Conservation (phyloP, 768 basidiomycete species). For the Kwoniella dendrophila region DNA sequence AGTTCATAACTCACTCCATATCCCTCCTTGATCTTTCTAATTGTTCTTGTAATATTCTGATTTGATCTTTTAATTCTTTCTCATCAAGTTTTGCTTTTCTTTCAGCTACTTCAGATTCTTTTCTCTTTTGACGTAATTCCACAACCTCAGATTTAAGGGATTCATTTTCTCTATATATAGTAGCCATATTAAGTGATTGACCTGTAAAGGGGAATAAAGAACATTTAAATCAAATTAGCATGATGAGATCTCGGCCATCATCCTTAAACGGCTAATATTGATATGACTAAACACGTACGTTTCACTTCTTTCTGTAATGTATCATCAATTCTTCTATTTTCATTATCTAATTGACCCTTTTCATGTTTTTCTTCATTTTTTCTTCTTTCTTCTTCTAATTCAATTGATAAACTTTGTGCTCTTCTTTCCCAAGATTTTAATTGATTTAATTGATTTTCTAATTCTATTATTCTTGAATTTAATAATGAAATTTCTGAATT, state of each 20-base stretch:
- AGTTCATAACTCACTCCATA: constrained; percentile 48
- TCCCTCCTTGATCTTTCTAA: constrained; percentile 48
- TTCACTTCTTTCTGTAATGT: constrained; percentile 38
- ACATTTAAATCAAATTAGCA: not conserved
- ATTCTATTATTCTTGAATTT: constrained; percentile 21
- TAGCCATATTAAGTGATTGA: constrained; percentile 39
- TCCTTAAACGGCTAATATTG: not conserved
- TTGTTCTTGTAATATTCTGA: constrained; percentile 42
- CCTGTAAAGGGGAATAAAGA: constrained; percentile 17
- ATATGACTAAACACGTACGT: constrained; percentile 28
- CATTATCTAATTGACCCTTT: constrained; percentile 19
- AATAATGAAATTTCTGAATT: constrained; percentile 21
- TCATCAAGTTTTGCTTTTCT: constrained; percentile 35
- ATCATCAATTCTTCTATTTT: constrained; percentile 32
- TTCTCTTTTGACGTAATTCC: constrained; percentile 47
- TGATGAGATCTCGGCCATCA: not conserved
- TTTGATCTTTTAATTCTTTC: constrained; percentile 41
- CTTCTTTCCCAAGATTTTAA: constrained; percentile 37
- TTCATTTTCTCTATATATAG: constrained; percentile 36
- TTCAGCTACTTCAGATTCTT: constrained; percentile 43
- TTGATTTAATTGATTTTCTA: constrained; percentile 31
- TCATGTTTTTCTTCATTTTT: constrained; percentile 28
- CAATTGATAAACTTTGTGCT: constrained; percentile 38
- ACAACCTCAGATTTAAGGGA: constrained; percentile 37
- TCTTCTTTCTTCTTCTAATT: constrained; percentile 46